Conservation (phyloP, 1,284 basidiomycete genomes). For the Mycena citricolor region DNA sequence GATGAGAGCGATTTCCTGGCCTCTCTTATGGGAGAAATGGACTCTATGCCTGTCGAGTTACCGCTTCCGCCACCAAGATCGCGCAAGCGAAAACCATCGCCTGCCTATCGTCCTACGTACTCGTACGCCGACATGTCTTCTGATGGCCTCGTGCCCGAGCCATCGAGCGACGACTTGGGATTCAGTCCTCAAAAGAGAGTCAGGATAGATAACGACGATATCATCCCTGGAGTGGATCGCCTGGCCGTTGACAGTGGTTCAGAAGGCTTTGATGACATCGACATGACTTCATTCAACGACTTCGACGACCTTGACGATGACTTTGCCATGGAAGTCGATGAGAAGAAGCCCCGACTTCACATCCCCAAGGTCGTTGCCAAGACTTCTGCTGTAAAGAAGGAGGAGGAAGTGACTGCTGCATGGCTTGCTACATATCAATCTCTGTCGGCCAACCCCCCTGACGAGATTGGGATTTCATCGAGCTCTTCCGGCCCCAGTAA, state of each 20-base stretch:
- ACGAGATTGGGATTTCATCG: slow-evolving; percentile 39
- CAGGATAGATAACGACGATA: slow-evolving; percentile 42
- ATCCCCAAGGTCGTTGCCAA: slow-evolving; percentile 28
- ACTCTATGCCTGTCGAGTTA: slow-evolving; percentile 38
- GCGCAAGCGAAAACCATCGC: slow-evolving; percentile 76
- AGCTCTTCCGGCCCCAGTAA: slow-evolving; percentile 45
- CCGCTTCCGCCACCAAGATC: slow-evolving; percentile 37
- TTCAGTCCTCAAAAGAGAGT: slow-evolving; percentile 71
- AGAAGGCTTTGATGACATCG: slow-evolving; percentile 50
- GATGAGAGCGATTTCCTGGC: slow-evolving; percentile 89
- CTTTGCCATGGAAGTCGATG: slow-evolving; percentile 20
- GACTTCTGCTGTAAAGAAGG: slow-evolving; percentile 37
- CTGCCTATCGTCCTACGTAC: slow-evolving; percentile 39
- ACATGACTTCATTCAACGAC: slow-evolving; percentile 59
- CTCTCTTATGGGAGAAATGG: slow-evolving; percentile 68
- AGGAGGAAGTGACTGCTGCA: slow-evolving; percentile 52
- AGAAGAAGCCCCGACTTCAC: no score
- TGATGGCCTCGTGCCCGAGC: slow-evolving; percentile 54
- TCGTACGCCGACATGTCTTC: slow-evolving; percentile 50
- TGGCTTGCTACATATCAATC: slow-evolving; percentile 81
- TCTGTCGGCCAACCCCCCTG: slow-evolving; percentile 56
- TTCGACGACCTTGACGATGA: slow-evolving; percentile 45
- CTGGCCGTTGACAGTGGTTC: slow-evolving; percentile 57
- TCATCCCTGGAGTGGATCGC: slow-evolving; percentile 55
- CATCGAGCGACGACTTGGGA: slow-evolving; percentile 55